Evolutionary conservation across 1,284 basidiomycete genomes (phyloP).

Genomic region (Ustilago nuda): DNA sequence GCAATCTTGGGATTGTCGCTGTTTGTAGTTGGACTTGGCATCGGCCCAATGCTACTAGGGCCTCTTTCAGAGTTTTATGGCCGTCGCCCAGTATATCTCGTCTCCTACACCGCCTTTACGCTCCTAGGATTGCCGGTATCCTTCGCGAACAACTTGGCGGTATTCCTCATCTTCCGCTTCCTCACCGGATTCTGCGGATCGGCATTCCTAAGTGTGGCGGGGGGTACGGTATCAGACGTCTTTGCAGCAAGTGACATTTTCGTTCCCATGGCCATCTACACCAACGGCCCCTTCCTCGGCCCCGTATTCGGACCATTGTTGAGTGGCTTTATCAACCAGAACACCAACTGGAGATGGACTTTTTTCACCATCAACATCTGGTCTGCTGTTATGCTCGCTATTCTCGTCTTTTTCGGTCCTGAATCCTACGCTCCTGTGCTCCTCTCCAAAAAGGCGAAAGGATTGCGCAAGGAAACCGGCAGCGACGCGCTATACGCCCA

Average conservation of each 20-base stretch:
- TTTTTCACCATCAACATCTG: slow-evolving; percentile 65
- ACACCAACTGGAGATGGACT: slow-evolving; percentile 68
- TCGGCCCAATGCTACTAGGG: slow-evolving; percentile 71
- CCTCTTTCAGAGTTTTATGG: slow-evolving; percentile 76
- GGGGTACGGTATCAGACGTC: slow-evolving; percentile 57
- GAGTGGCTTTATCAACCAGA: slow-evolving; percentile 62
- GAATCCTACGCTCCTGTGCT: slow-evolving; percentile 68
- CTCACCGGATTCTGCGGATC: slow-evolving; percentile 66
- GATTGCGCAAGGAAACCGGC: slow-evolving; percentile 62
- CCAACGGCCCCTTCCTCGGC: slow-evolving; percentile 64
- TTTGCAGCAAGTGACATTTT: slow-evolving; percentile 62
- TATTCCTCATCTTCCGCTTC: slow-evolving; percentile 64
- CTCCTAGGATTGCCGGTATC: slow-evolving; percentile 54
- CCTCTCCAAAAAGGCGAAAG: slow-evolving; percentile 61
- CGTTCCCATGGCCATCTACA: slow-evolving; percentile 68
- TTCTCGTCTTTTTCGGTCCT: slow-evolving; percentile 64
- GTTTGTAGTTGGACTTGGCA: slow-evolving; percentile 73
- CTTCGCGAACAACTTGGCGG: slow-evolving; percentile 64
- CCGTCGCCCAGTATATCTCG: slow-evolving; percentile 52
- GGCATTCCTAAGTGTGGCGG: slow-evolving; percentile 62
- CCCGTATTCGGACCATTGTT: slow-evolving; percentile 56
- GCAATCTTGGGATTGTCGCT: slow-evolving; percentile 80
- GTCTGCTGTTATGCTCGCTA: slow-evolving; percentile 58
- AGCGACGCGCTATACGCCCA: slow-evolving; percentile 51
- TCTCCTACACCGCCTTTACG: slow-evolving; percentile 53